Conservation (phyloP, 345 rosid species). For the Sisymbrium irio region DNA sequence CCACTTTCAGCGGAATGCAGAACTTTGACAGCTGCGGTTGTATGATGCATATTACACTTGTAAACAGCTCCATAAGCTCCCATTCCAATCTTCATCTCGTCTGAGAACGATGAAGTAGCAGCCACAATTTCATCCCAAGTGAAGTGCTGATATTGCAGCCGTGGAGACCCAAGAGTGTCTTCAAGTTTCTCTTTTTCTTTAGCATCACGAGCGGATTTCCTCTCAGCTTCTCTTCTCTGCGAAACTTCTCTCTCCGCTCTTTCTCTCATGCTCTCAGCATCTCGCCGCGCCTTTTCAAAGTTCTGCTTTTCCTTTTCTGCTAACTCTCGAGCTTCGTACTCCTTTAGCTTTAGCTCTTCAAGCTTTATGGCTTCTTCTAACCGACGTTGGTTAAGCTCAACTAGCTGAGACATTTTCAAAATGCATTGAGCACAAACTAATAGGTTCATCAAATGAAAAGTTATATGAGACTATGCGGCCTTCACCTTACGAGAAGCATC, state of each 20-base stretch:
- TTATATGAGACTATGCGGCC: constrained; percentile 8
- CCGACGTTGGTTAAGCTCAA: constrained; percentile 45
- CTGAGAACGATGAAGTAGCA: constrained; percentile 39
- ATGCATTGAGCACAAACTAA: constrained; percentile 1
- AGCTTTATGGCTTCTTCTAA: constrained; percentile 64
- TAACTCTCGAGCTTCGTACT: constrained; percentile 52
- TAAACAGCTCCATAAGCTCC: constrained; percentile 39
- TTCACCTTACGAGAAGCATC: constrained; percentile 83
- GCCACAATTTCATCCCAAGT: constrained; percentile 37
- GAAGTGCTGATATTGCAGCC: constrained; percentile 38
- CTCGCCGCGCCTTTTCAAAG: constrained; percentile 53
- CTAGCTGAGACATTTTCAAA: constrained; percentile 32
- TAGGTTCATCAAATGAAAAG: background rate
- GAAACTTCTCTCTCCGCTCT: constrained; percentile 59
- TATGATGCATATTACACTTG: constrained; percentile 39
- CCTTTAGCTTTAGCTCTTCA: constrained; percentile 52
- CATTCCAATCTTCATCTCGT: constrained; percentile 34
- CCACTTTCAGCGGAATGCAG: constrained; percentile 29
- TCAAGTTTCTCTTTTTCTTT: constrained; percentile 78
- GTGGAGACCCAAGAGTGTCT: constrained; percentile 48
- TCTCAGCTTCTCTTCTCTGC: constrained; percentile 60
- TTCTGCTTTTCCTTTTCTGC: constrained; percentile 62
- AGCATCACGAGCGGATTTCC: constrained; percentile 50
- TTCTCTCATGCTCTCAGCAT: constrained; percentile 48
- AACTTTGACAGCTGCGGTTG: constrained; percentile 42